Conservation (phyloP, 2,329 filamentous ascomycete genomes). For the Rhynchosporium graminicola region DNA sequence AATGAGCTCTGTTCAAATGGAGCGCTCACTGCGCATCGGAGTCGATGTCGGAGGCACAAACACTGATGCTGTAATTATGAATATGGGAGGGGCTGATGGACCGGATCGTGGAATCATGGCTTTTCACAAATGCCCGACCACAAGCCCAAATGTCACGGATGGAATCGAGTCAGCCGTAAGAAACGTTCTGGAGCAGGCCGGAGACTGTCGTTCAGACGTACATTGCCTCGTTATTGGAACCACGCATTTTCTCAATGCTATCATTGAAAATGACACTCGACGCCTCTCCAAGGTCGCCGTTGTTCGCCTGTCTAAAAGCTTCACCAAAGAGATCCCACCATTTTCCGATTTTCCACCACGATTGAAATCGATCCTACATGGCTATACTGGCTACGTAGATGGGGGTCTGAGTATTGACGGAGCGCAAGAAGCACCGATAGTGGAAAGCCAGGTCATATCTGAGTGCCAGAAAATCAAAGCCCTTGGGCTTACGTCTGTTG, state of each 20-base stretch:
- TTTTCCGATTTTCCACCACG: conserved; percentile 17
- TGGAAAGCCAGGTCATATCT: conserved; percentile 1
- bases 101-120: conserved; percentile 9
- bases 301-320: conserved; percentile 7
- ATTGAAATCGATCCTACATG: conserved; percentile 5
- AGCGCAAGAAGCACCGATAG: conserved; percentile 10
- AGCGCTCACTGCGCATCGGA: background rate
- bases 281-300: conserved; percentile 4
- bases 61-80: conserved; percentile 19
- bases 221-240: conserved; percentile 16
- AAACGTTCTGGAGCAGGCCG: conserved; percentile 4
- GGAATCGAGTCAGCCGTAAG: conserved; percentile 14
- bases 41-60: conserved; percentile 20
- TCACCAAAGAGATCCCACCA: conserved; percentile 5
- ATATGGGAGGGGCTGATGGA: conserved; percentile 6
- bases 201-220: background rate
- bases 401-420: conserved; percentile 17
- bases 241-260: conserved; percentile 16
- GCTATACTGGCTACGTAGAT: conserved; percentile 4
- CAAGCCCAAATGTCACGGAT: conserved; percentile 14
- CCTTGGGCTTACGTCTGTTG: conserved; percentile 1
- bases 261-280: conserved; percentile 6
- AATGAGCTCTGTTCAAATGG: no score
- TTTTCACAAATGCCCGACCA: background rate
- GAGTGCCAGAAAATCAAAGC: conserved; percentile 8